Base-by-base conservation (phyloP, 805 yeast species). In the Pichia scutulata region DNA sequence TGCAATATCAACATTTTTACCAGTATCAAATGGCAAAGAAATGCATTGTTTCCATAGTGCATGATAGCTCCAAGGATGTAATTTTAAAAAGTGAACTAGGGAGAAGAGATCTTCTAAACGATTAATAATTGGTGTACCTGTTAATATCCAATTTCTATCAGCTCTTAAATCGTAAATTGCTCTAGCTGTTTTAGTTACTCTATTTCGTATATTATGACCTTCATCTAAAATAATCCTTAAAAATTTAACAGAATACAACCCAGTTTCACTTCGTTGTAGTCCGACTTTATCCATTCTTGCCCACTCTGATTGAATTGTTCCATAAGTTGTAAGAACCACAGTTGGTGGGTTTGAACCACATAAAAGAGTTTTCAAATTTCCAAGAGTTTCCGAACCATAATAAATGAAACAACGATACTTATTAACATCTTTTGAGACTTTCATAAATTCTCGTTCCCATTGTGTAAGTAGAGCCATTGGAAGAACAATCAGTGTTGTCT, bases 61-160 rank as follows among this genome's bases (percentile, higher is more conserved):
- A 50, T 86, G 81, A 57, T 85, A 84, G 39, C 82, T 73, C 97
- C 97, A 92, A 1, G 98, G 98, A 57, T 86, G 88, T n/a, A 90
- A 67, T 41, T 81, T 73, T 44, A 92, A 67, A 59, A 84, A 92
- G 56, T 81, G 80, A 18, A 89, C 78, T 45, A 89, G 66, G 7
- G 95, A 83, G 61, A 78, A 90, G 44, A 92, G 67, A 64, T 92
- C 98, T 64, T 92, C 97, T 10, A 92, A 70, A 54, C 90, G 70
- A 64, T 90, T 90, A 39, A 89, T 85, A 26, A 90, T 86, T 0
- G 98, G 97, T 0, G 98, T 90, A 8, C 98, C 98, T 0, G 97
- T 89, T 44, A 92, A 70, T 3, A 85, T 73, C 98, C 98, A 90
- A 53, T 80, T 80, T 45, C 93, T 72, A 19, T 73, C 70, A 58